Conservation (phyloP, 495 filamentous ascomycete species). For the Chaetomium tenue region DNA sequence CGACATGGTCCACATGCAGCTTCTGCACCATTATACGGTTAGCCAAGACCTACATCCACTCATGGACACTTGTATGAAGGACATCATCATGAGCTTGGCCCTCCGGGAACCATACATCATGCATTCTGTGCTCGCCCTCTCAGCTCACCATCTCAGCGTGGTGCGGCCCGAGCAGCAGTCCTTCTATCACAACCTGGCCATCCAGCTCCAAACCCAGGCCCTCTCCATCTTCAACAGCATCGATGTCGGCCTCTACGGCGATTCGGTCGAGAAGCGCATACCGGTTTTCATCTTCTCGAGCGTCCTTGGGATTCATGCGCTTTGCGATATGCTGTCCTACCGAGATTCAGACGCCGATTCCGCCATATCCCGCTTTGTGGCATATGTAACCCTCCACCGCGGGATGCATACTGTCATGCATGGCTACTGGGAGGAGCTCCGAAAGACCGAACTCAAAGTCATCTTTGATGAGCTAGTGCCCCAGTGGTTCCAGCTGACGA, state of each 20-base stretch:
- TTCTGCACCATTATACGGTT: conserved; percentile 37
- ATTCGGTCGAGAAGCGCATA: conserved; percentile 40
- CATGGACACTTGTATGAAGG: conserved; percentile 3
- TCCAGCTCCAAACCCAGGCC: conserved; percentile 51
- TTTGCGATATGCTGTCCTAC: conserved; percentile 44
- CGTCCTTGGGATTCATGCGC: conserved; percentile 45
- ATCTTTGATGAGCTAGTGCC: conserved; percentile 26
- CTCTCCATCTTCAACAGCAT: conserved; percentile 46
- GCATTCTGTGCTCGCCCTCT: conserved; percentile 47
- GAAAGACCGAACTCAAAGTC: conserved; percentile 27
- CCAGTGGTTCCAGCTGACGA: conserved; percentile 17
- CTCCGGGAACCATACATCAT: conserved; percentile 40
- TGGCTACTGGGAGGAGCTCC: conserved; percentile 29
- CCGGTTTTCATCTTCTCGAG: conserved; percentile 51
- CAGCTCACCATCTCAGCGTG: conserved; percentile 46
- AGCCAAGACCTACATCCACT: conserved; percentile 15
- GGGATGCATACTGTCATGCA: conserved; percentile 41
- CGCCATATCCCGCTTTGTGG: conserved; percentile 44
- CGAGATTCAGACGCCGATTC: conserved; percentile 35
- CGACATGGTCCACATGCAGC: conserved; percentile 39
- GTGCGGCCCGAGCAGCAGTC: conserved; percentile 31
- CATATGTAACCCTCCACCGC: conserved; percentile 45
- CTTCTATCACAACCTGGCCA: conserved; percentile 46
- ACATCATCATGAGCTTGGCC: conserved; percentile 25
- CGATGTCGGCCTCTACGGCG: conserved; percentile 24